A percentile compares a stretch with the other conserved stretches of the same genome.
These are phyloP conservation scores for Metahyphopichia silvanorum DNA, from an alignment of 805 yeast genomes.

Conservation along the genomic window DNA sequence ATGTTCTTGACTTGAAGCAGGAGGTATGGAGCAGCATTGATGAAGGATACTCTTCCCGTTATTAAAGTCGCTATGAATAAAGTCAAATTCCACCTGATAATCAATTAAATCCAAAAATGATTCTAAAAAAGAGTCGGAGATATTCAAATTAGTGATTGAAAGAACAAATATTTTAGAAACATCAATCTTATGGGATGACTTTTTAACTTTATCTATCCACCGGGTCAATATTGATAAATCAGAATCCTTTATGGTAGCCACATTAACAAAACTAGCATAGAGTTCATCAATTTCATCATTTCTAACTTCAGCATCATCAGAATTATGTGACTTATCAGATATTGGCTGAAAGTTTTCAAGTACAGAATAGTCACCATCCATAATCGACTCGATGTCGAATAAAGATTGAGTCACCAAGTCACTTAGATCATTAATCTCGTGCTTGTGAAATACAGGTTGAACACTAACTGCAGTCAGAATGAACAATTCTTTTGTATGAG, in stretches of 20 bases:
- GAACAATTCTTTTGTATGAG: constrained; percentile 90
- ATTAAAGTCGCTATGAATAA: constrained; percentile 59
- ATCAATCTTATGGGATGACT: constrained; percentile 20
- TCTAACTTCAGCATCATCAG: constrained; percentile 15
- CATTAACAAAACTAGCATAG: constrained; percentile 64
- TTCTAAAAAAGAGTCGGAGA: constrained; percentile 59
- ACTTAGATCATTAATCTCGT: constrained; percentile 78
- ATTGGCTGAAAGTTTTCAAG: constrained; percentile 13
- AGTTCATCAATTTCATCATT: constrained; percentile 62
- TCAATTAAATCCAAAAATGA: constrained; percentile 43
- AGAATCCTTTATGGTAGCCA: constrained; percentile 42
- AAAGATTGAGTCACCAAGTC: constrained; percentile 68
- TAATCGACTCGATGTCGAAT: constrained; percentile 66
- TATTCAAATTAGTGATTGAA: constrained; percentile 60
- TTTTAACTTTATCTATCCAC: constrained; percentile 38
- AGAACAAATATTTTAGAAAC: constrained; percentile 72
- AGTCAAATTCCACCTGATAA: constrained; percentile 54
- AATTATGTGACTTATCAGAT: constrained; percentile 10
- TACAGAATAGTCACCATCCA: constrained; percentile 43
- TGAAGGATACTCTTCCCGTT: constrained; percentile 69
- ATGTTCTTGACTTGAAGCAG: constrained; percentile 29
- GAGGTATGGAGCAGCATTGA: constrained; percentile 50
- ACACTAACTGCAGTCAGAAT: constrained; percentile 90
- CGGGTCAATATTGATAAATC: constrained; percentile 32
- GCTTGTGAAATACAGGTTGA: constrained; percentile 93